phyloP scores from a whole-genome alignment of 345 rosid genomes.

The Populus ilicifolia region DNA sequence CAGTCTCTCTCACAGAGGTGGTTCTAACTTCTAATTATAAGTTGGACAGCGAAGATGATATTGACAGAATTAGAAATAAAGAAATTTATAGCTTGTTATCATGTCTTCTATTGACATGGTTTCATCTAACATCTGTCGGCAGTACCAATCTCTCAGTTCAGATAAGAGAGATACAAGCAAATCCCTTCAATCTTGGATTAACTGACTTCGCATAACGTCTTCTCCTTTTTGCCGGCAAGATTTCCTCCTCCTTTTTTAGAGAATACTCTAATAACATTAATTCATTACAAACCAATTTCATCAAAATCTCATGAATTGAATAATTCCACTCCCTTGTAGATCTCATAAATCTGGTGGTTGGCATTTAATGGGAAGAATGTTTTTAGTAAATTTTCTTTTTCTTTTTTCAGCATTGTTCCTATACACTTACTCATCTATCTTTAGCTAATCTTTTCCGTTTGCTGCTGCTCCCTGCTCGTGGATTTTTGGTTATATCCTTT shows the following conservation, averaged over 20 bases:
- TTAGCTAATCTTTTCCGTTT: background rate
- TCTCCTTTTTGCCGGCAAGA: constrained; percentile 7
- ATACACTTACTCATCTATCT: background rate
- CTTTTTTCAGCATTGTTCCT: background rate
- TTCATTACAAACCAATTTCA: background rate
- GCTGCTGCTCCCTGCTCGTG: no score
- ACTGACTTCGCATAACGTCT: constrained; percentile 1
- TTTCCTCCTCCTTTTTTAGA: background rate
- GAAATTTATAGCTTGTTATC: background rate
- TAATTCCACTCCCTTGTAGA: background rate
- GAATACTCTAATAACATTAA: background rate
- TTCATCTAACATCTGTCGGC: background rate
- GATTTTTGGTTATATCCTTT: no score
- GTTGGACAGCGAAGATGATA: background rate
- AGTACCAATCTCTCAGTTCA: background rate
- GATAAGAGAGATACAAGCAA: constrained; percentile 11
- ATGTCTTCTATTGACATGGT: background rate
- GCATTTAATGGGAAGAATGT: no score
- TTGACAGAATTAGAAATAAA: constrained; percentile 6
- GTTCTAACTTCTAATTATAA: background rate
- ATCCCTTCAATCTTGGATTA: constrained; percentile 16
- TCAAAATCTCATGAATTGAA: background rate
- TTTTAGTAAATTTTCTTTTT: background rate
- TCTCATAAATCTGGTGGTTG: background rate
- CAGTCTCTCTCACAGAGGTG: background rate